Evolutionary conservation across 1,284 basidiomycete genomes (phyloP).

Genomic region (Ceratobasidium sp.): DNA sequence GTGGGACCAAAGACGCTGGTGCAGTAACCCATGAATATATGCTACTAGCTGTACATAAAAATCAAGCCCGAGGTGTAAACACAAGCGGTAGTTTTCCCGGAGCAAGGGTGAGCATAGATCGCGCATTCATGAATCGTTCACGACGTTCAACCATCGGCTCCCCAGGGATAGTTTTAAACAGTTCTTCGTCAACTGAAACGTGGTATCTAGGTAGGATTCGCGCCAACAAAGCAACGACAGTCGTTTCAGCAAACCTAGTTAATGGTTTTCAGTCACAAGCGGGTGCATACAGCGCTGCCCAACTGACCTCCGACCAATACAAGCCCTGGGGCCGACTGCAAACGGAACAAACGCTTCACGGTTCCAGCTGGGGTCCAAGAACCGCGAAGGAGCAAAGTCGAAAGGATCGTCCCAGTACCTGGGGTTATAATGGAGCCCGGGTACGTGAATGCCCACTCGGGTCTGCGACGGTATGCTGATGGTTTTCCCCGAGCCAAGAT

Average conservation of each 20-base stretch:
- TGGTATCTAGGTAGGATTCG: slow-evolving; percentile 4
- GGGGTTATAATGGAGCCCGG: slow-evolving; percentile 32
- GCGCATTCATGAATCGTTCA: neutral
- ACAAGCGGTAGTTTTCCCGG: slow-evolving; percentile 11
- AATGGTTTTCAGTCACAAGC: neutral
- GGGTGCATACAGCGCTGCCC: neutral
- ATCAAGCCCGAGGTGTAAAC: slow-evolving; percentile 6
- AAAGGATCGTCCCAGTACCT: slow-evolving; percentile 50
- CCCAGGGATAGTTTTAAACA: slow-evolving; percentile 12
- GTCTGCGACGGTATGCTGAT: slow-evolving; percentile 10
- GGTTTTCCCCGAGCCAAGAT: neutral
- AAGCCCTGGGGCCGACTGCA: slow-evolving; percentile 51
- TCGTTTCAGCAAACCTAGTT: slow-evolving; percentile 30
- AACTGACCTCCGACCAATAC: slow-evolving; percentile 50
- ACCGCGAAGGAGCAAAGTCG: slow-evolving; percentile 51
- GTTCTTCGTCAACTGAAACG: neutral
- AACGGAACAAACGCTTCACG: slow-evolving; percentile 50
- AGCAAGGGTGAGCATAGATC: neutral
- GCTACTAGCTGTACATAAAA: no score
- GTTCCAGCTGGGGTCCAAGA: slow-evolving; percentile 48
- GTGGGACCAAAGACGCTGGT: no score
- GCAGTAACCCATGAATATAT: no score
- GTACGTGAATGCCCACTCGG: neutral
- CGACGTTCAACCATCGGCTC: slow-evolving; percentile 7
- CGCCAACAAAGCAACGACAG: slow-evolving; percentile 1